phyloP scores from a whole-genome alignment of 1,284 basidiomycete genomes.

The Neolentinus lepideus region DNA sequence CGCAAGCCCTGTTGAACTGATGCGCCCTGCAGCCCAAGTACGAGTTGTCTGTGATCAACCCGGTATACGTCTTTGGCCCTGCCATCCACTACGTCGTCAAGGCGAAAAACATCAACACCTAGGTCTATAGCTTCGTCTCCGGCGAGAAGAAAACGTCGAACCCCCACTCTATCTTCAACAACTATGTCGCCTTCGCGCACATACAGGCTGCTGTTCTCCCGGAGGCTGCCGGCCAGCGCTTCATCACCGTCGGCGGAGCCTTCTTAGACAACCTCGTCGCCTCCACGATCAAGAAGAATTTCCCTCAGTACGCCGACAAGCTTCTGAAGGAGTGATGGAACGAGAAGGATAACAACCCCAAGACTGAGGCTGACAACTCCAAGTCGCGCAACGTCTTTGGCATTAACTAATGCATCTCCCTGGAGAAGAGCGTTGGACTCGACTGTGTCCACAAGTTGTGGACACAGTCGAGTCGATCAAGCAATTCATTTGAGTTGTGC shows the following conservation, averaged over 20 bases:
- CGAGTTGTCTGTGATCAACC: not conserved
- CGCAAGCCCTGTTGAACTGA: not conserved
- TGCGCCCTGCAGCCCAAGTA: not conserved
- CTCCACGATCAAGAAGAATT: not conserved
- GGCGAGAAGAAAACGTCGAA: not conserved
- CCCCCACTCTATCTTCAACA: not conserved
- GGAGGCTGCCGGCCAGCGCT: conserved; percentile 36
- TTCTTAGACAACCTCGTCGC: not conserved
- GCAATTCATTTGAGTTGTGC: conserved; percentile 47
- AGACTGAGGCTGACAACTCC: not conserved
- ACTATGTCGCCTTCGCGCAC: conserved; percentile 6
- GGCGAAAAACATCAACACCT: not conserved
- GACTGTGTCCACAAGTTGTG: too few relatives aligned
- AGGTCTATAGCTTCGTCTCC: not conserved
- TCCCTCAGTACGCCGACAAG: not conserved
- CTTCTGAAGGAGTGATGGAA: not conserved
- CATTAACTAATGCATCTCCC: not conserved
- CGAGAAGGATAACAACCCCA: not conserved
- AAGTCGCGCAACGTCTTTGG: not conserved
- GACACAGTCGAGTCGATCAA: not conserved
- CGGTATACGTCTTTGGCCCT: not conserved
- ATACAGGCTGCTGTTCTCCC: conserved; percentile 10
- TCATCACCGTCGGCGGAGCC: conserved; percentile 23
- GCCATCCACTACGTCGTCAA: not conserved
- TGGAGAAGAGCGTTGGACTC: not conserved